A percentile compares a stretch with the other conserved stretches of the same genome.
Evolutionary conservation across 2,329 filamentous ascomycete genomes (phyloP).

Genomic region (Colletotrichum spinosum): DNA sequence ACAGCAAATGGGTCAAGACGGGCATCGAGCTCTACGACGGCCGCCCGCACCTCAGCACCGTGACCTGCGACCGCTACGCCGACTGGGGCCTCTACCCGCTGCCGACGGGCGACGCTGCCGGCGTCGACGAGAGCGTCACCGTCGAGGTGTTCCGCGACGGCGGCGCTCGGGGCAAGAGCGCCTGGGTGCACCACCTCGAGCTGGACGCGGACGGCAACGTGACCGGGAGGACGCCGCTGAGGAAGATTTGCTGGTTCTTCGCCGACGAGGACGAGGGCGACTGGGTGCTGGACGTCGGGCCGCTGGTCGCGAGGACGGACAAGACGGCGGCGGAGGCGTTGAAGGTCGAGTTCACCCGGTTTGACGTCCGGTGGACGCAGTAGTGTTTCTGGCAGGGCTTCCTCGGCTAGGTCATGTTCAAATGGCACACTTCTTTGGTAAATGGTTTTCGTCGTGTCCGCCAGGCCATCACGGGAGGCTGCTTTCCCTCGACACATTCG

Average conservation of each 20-base stretch:
- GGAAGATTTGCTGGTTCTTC: constrained; percentile 80
- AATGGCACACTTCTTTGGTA: too few species aligned
- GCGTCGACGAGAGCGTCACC: constrained; percentile 43
- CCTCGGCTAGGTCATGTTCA: too few species aligned
- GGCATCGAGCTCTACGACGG: constrained; percentile 79
- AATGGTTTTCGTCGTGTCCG: too few species aligned
- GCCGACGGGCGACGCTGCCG: constrained; percentile 41
- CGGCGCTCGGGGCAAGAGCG: constrained; percentile 65
- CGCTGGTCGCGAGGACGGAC: constrained; percentile 74
- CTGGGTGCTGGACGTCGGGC: constrained; percentile 72
- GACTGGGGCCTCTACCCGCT: constrained; percentile 79
- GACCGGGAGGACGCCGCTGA: constrained; percentile 66
- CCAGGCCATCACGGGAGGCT: too few species aligned
- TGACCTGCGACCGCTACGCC: constrained; percentile 77
- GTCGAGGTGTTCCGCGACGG: constrained; percentile 61
- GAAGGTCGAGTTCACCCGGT: constrained; percentile 68
- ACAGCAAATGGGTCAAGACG: constrained; percentile 80
- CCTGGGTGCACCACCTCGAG: constrained; percentile 78
- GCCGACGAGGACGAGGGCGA: constrained; percentile 60
- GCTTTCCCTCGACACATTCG: too few species aligned
- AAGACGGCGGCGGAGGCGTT: constrained; percentile 62
- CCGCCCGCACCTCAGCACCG: constrained; percentile 73
- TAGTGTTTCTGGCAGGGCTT: background rate
- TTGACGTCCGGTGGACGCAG: constrained; percentile 62
- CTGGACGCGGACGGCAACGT: constrained; percentile 46